A percentile compares a stretch with the other conserved stretches of the same genome.
Conservation (phyloP, 1,284 basidiomycete species). For the Melanopsichium pennsylvanicum region DNA sequence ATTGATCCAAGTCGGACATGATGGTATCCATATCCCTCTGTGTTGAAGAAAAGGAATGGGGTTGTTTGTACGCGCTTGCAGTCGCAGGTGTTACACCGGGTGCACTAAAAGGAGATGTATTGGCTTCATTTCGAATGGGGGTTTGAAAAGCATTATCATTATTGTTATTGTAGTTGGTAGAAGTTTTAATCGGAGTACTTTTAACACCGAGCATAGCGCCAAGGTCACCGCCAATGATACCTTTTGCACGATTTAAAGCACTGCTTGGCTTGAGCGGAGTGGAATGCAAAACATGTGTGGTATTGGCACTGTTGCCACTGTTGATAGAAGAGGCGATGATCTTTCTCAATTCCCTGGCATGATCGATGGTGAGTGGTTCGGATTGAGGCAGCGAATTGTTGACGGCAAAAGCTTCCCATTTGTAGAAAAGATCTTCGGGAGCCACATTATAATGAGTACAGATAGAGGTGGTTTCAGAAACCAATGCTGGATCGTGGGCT, state of each 20-base stretch:
- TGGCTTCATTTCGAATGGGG: neutral
- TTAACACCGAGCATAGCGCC: conserved; percentile 29
- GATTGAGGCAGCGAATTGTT: conserved; percentile 36
- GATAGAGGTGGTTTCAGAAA: conserved; percentile 44
- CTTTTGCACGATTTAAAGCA: conserved; percentile 28
- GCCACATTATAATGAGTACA: conserved; percentile 39
- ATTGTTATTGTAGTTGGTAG: neutral
- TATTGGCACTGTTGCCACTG: too few relatives aligned
- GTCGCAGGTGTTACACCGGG: conserved; percentile 25
- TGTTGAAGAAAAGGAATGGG: too few relatives aligned
- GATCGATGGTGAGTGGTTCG: conserved; percentile 32
- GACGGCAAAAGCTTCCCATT: conserved; percentile 54
- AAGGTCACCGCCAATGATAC: conserved; percentile 18
- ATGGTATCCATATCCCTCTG: conserved; percentile 4
- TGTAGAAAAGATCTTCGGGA: conserved; percentile 54
- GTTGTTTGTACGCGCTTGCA: conserved; percentile 33
- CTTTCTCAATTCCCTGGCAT: conserved; percentile 43
- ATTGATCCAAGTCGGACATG: conserved; percentile 43
- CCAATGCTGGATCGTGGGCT: conserved; percentile 23
- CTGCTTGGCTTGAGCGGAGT: conserved; percentile 35
- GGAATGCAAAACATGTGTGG: too few relatives aligned
- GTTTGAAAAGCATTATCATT: conserved; percentile 21
- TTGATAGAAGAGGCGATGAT: conserved; percentile 39
- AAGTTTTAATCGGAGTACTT: conserved; percentile 16
- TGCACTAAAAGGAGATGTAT: conserved; percentile 21